phyloP scores from a whole-genome alignment of 2,329 filamentous ascomycete species.

The Epichloe brachyelytri region DNA sequence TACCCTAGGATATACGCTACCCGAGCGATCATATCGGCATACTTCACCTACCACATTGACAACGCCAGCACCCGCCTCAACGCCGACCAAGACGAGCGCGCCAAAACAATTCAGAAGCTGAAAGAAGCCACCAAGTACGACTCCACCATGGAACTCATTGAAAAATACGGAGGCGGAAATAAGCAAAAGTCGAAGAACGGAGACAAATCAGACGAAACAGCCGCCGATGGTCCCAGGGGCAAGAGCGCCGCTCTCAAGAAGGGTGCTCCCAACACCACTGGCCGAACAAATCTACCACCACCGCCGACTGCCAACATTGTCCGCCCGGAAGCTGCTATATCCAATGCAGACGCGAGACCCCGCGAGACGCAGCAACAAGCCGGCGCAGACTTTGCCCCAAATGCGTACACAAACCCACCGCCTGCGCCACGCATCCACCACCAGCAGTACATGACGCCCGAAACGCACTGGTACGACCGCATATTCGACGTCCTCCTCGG shows the following conservation, averaged over 20 bases:
- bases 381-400: slow-evolving; percentile 58
- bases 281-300: slow-evolving; percentile 38
- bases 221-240: slow-evolving; percentile 3
- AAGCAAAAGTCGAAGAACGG: slow-evolving; percentile 13
- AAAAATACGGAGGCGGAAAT: slow-evolving; percentile 76
- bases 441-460: slow-evolving; percentile 15
- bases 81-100: slow-evolving; percentile 63
- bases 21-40: slow-evolving; percentile 50
- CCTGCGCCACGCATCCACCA: slow-evolving; percentile 5
- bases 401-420: slow-evolving; percentile 31
- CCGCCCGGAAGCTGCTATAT: slow-evolving; percentile 19
- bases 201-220: slow-evolving; percentile 5
- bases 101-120: slow-evolving; percentile 81
- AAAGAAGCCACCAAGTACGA: slow-evolving; percentile 95
- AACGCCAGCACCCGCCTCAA: slow-evolving; percentile 57
- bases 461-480: slow-evolving; percentile 81
- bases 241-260: slow-evolving; percentile 10
- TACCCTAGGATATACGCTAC: slow-evolving; percentile 63
- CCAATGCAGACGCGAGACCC: neutral
- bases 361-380: neutral
- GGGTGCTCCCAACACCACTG: neutral
- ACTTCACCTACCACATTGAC: slow-evolving; percentile 73
- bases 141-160: slow-evolving; percentile 79
- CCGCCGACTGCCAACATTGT: slow-evolving; percentile 52
- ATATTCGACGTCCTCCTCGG: slow-evolving; percentile 85